Evolutionary conservation across 345 rosid genomes (phyloP).

Genomic region (Bretschneidera sinensis): DNA sequence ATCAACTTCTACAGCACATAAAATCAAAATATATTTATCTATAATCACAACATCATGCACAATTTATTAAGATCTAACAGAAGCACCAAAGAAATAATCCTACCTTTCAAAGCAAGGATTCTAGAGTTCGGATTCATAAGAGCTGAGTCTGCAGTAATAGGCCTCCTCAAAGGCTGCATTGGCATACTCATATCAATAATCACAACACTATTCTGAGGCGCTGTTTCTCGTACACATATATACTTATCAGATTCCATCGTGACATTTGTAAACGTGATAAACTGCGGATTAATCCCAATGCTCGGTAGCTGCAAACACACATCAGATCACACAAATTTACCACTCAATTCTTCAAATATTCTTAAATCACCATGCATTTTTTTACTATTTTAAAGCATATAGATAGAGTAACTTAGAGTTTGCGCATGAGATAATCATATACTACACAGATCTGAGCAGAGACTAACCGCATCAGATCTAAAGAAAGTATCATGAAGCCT

Average conservation of each 20-base stretch:
- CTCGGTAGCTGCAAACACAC: slow-evolving; percentile 52
- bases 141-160: slow-evolving; percentile 83
- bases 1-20: no score
- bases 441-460: slow-evolving; percentile 31
- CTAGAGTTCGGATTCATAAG: slow-evolving; percentile 83
- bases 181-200: slow-evolving; percentile 84
- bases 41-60: background rate
- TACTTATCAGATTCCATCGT: slow-evolving; percentile 90
- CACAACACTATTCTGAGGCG: slow-evolving; percentile 82
- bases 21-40: no score
- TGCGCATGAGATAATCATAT: no score
- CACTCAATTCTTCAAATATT: background rate
- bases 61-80: background rate
- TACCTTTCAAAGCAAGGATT: slow-evolving; percentile 84
- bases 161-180: slow-evolving; percentile 74
- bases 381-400: no score
- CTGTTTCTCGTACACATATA: slow-evolving; percentile 80
- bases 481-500: slow-evolving; percentile 12
- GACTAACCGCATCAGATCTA: slow-evolving; percentile 13
- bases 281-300: slow-evolving; percentile 71
- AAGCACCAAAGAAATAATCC: background rate
- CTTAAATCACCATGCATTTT: no score
- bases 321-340: background rate
- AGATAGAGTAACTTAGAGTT: no score
- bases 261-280: slow-evolving; percentile 72